A percentile compares a stretch with the other conserved stretches of the same genome.
Evolutionary conservation across 495 filamentous ascomycete species (phyloP).

Genomic region (Hyphodiscus hymeniophilus): DNA sequence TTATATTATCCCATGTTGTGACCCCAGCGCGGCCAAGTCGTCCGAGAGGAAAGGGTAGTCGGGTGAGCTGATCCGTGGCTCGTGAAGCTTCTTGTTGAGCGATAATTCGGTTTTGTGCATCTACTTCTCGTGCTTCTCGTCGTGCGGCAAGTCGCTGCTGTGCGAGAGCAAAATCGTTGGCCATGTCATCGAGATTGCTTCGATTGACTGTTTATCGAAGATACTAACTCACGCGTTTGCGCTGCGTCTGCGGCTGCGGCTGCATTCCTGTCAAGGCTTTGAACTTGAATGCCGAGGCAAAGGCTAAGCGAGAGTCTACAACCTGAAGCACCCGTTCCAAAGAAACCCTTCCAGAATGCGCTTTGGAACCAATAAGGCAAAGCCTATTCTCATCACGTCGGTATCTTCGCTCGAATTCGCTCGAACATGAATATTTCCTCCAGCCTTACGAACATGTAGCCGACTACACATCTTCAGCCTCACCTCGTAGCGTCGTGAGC

Average conservation of each 20-base stretch:
- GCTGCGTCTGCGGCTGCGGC: too few relatives aligned
- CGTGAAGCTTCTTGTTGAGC: conserved; percentile 51
- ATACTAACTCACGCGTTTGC: background rate
- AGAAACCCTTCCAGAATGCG: too few relatives aligned
- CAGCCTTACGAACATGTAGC: too few relatives aligned
- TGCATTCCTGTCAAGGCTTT: background rate
- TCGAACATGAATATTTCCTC: too few relatives aligned
- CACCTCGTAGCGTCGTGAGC: too few relatives aligned
- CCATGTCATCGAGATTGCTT: conserved; percentile 47
- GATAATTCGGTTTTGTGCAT: conserved; percentile 45
- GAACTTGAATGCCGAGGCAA: conserved; percentile 6
- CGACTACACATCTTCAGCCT: too few relatives aligned
- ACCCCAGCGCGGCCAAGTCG: conserved; percentile 47
- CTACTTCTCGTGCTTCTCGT: conserved; percentile 60
- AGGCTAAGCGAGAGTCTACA: too few relatives aligned
- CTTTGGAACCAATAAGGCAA: too few relatives aligned
- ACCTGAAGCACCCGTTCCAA: too few relatives aligned
- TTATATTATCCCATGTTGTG: conserved; percentile 60
- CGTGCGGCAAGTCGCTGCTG: conserved; percentile 76
- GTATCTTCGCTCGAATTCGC: too few relatives aligned
- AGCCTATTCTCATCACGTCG: too few relatives aligned
- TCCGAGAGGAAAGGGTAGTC: conserved; percentile 58
- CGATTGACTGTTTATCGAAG: background rate
- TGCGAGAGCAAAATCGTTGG: conserved; percentile 73
- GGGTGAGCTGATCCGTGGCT: conserved; percentile 41